These are phyloP conservation scores for Picocystis sp. DNA, from an alignment of 163 green algal species.

Conservation along the genomic window DNA sequence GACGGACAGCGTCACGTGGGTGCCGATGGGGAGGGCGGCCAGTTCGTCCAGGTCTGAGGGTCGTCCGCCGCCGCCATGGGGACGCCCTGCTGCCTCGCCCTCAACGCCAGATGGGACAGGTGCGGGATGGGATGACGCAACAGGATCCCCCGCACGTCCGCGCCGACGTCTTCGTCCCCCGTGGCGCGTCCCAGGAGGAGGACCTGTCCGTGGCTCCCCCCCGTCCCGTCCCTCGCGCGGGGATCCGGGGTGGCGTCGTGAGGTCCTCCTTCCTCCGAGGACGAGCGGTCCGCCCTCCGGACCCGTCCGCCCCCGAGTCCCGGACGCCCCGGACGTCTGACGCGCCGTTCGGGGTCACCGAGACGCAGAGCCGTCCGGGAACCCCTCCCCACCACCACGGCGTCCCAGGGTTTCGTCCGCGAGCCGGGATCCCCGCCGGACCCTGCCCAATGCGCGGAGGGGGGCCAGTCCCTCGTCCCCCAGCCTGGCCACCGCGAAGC, in stretches of 20 bases:
- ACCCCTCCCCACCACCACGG: slow-evolving; percentile 62
- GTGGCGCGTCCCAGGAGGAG: slow-evolving; percentile 22
- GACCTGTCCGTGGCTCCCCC: too few species aligned
- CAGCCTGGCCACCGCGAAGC: slow-evolving; percentile 82
- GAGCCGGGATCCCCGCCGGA: too few species aligned
- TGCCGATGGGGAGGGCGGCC: background rate
- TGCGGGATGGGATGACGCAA: slow-evolving; percentile 73
- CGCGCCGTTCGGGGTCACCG: too few species aligned
- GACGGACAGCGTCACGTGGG: background rate
- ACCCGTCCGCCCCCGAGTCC: background rate
- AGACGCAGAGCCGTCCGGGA: too few species aligned
- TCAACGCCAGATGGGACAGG: slow-evolving; percentile 71
- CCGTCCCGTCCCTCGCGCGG: too few species aligned
- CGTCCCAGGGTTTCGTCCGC: slow-evolving; percentile 82
- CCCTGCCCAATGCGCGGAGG: slow-evolving; percentile 10
- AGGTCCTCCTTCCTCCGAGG: too few species aligned
- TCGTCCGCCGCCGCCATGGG: slow-evolving; percentile 72
- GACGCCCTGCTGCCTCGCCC: slow-evolving; percentile 70
- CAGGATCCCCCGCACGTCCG: slow-evolving; percentile 48
- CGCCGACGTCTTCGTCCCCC: slow-evolving; percentile 75
- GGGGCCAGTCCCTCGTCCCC: slow-evolving; percentile 18
- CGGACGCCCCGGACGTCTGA: background rate
- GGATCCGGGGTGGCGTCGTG: too few species aligned
- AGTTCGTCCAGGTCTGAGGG: slow-evolving; percentile 18
- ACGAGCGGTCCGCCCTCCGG: background rate